Evolutionary conservation across 352 stramenopile genomes (phyloP), one percentile per base, ranked within the genome.

Genomic region (Thalassiosira ordinaria): DNA sequence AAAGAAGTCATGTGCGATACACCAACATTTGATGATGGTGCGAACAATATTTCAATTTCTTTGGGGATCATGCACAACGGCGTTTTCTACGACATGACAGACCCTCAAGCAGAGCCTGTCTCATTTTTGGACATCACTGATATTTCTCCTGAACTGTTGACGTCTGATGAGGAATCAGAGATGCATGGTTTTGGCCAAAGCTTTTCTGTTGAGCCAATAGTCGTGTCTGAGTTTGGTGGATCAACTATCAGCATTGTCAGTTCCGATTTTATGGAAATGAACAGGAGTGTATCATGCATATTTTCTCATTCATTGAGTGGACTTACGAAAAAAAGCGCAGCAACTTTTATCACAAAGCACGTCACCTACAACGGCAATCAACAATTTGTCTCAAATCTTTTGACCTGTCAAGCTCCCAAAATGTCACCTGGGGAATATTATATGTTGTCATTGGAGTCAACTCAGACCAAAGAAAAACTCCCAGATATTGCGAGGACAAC

Each of bases 171-270:
- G n/a, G n/a, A n/a, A n/a, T n/a, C n/a, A n/a, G n/a, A n/a, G n/a
- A n/a, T n/a, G n/a, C n/a, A n/a, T 61, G 24, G 16, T 61, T 39
- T 39, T n/a, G 27, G 22, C 11, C 7, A 7, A 18, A 61, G 18
- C 27, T 41, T 41, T 61, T 65, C 29, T 44, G 52, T 81, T 41
- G 53, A 59, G 41, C 73, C 73, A 9, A 39, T 8, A 20, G 16
- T 74, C 11, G 16, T 81, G 13, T 69, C 73, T 16, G 73, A 81
- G 31, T 6, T 37, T 24, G 53, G 41, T 44, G 63, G 33, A 64
- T 74, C 63, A 18, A 69, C 27, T 13, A 75, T 81, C 14, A 75
- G 8, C 18, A 64, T 74, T 13, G 16, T 75, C n/a, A 61, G 0
- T 22, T 33, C n/a, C 3, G 44, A 27, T 20, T 41, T 16, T 47